These are phyloP conservation scores for Kingdonia uniflora DNA, from an alignment of 164 flowering plant genomes.

Conservation along the genomic window DNA sequence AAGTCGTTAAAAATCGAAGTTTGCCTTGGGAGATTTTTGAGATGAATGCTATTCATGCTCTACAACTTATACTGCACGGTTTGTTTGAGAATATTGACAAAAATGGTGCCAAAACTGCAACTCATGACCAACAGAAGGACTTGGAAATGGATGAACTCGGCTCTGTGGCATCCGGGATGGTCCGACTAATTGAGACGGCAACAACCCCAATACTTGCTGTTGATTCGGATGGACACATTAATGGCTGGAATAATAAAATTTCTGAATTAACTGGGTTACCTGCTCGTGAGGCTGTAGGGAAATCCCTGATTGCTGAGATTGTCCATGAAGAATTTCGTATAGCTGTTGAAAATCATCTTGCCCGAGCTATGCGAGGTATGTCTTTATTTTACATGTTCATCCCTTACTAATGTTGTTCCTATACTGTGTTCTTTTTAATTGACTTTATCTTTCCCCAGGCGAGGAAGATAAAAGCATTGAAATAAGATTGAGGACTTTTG, in stretches of 20 bases:
- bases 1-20: conserved; percentile 42
- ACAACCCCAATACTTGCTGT: conserved; percentile 18
- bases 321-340: conserved; percentile 33
- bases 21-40: conserved; percentile 44
- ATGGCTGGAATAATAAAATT: conserved; percentile 58
- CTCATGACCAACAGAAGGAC: conserved; percentile 9
- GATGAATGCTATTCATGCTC: conserved; percentile 46
- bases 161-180: conserved; percentile 54
- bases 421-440: background rate
- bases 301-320: conserved; percentile 34
- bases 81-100: conserved; percentile 23
- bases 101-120: conserved; percentile 7
- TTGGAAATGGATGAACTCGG: conserved; percentile 26
- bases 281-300: conserved; percentile 43
- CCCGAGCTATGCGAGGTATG: conserved; percentile 44
- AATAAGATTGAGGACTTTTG: conserved; percentile 14
- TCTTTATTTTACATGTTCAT: background rate
- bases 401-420: background rate
- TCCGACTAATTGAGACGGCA: conserved; percentile 57
- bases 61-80: conserved; percentile 41
- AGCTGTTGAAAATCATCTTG: conserved; percentile 22
- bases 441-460: conserved; percentile 12
- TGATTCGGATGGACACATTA: conserved; percentile 36
- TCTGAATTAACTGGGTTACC: conserved; percentile 49
- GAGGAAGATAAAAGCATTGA: conserved; percentile 24